Base-by-base conservation (phyloP, 179 eudicot species). In the Silene vulgaris region DNA sequence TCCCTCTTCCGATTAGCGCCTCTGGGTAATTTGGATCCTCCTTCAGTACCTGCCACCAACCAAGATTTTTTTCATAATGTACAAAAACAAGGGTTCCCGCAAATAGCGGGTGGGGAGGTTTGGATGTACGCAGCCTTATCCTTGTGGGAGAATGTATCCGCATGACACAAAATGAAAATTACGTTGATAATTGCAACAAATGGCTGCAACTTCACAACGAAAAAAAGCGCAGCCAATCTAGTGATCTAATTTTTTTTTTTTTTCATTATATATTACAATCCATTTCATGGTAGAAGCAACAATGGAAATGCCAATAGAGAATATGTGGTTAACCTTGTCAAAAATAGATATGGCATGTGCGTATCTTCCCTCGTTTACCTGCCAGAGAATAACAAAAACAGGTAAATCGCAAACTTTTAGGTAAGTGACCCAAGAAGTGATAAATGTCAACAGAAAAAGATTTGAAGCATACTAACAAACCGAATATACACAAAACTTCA, bases 1-100 rank as follows among this genome's bases (percentile, higher is more conserved):
- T 95, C 81, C 99, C 99, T 85, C 99, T 87, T 84, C 99, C 99
- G 76, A 95, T 95, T 68, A 95, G 80, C 71, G 99, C 99, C 84
- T 95, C 99, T 17, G 99, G 96, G 79, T 92, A 95, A 77, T 91
- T 84, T 71, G 97, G 89, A 66, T 92, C 91, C 85, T 92, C 96
- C 79, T 85, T 83, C 71, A 95, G 85, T 61, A 95, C 90, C 99
- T 95, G 90, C 73, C 74, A 74, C 29, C 69, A 14, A 75, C 23
- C 19, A 50, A 3, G 12, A 61, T 2, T 77, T 61, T 61, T 11
- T 16, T 32, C 48, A 40, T 40, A 8, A 40, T 8, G 48, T 40
- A 40, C 48, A 8, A 40, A 40, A 40, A 40, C 48, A 40, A 13
- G 17, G 59, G 17, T 14, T 52, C 59, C 59, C 59, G 17, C 19